Base-by-base conservation (phyloP, 2,329 filamentous ascomycete genomes). In the Hymenoscyphus fraxineus region DNA sequence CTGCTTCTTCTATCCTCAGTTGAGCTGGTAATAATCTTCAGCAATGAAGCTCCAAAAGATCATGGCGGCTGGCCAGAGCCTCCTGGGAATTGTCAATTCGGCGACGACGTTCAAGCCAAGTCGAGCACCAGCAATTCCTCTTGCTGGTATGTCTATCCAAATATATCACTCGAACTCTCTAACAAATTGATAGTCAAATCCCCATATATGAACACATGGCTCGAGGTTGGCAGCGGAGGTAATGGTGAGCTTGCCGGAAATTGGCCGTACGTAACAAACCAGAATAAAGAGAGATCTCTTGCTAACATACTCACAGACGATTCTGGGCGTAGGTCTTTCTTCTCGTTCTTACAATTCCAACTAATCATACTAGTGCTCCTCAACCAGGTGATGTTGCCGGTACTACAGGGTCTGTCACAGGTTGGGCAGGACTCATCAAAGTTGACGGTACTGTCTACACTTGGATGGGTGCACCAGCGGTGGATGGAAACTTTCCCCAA, bases 141-240 rank as follows among this genome's bases (percentile, higher is more conserved):
- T 94, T 51, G 89, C 90, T 60, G 90, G 71, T 71, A 68, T 57
- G 62, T 41, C 12, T 12, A 13, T 5, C 5, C 9, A 22, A 13
- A 12, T 13, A 13, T 9, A 47, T 2, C 31, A 19, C 10, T 9
- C 12, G 3, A 27, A 35, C 1, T 13, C 6, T 15, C 6, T 13
- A 62, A 13, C 54, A 22, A 41, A 5, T 2, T 51, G 3, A 3
- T 19, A 73, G 72, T 93, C 47, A 86, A 85, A 67, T 89, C 87
- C 15, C 91, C 91, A 0, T 94, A 93, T 70, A 78, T 93, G 57
- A 91, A 85, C 73, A 85, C 87, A n/a, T 93, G 89, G 90, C 80
- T 90, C 35, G 78, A 85, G 65, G 86, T 82, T 10, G 88, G 87
- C 1, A 84, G 79, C 41, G 83, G 84, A 4, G 84, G 87, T 71